A percentile compares a stretch with the other conserved stretches of the same genome.
Conservation (phyloP, 2,329 filamentous ascomycete species). For the Aureobasidium sp. region DNA sequence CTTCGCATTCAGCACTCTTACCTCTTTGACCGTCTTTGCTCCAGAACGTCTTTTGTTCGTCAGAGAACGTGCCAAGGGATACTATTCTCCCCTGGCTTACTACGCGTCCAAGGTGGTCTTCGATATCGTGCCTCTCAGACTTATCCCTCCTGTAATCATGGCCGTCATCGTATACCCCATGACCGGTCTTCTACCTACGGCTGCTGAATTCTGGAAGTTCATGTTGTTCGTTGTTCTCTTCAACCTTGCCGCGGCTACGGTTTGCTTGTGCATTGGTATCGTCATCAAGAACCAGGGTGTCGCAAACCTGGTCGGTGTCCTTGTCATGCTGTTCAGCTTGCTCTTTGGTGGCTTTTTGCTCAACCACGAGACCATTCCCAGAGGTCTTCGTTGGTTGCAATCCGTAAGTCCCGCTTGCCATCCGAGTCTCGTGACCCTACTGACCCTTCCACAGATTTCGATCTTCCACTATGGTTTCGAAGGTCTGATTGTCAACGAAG, state of each 20-base stretch:
- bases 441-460: conserved; percentile 50
- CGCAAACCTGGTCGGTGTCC: conserved; percentile 83
- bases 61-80: conserved; percentile 89
- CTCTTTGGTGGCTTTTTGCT: conserved; percentile 89
- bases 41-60: conserved; percentile 85
- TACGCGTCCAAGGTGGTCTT: conserved; percentile 97
- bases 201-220: conserved; percentile 80
- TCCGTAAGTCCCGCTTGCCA: conserved; percentile 43
- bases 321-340: conserved; percentile 96
- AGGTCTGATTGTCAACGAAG: conserved; percentile 93
- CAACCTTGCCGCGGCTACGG: conserved; percentile 86
- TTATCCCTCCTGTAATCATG: conserved; percentile 91
- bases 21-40: conserved; percentile 87
- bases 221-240: conserved; percentile 88
- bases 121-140: conserved; percentile 87
- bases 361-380: conserved; percentile 88
- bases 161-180: conserved; percentile 95
- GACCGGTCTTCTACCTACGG: conserved; percentile 81
- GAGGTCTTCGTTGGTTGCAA: conserved; percentile 81
- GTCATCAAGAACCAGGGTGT: conserved; percentile 86
- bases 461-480: conserved; percentile 99
- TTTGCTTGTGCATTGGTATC: conserved; percentile 94
- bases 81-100: conserved; percentile 90
- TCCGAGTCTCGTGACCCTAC: neutral
- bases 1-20: conserved; percentile 94